Conservation (phyloP, 768 basidiomycete genomes). For the Leccinum uliginosum region DNA sequence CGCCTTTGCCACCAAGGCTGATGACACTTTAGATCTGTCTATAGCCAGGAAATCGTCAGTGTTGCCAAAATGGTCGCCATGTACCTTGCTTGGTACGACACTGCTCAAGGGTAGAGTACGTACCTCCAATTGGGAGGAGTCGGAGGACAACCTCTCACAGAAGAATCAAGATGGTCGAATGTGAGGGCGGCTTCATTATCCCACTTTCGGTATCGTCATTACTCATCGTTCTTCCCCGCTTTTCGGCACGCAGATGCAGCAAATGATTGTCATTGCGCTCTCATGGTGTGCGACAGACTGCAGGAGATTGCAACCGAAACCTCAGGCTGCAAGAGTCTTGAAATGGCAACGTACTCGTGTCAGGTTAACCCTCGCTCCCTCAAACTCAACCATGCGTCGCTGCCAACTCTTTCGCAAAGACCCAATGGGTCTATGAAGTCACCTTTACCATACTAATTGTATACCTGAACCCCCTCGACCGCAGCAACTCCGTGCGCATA, state of each 20-base stretch:
- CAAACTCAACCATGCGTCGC: background rate
- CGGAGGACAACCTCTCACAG: conserved; percentile 35
- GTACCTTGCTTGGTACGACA: conserved; percentile 35
- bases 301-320: conserved; percentile 28
- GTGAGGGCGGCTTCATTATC: conserved; percentile 16
- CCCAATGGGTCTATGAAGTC: background rate
- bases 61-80: conserved; percentile 40
- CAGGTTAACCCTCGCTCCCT: conserved; percentile 21
- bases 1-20: conserved; percentile 37
- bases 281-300: conserved; percentile 41
- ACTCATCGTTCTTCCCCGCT: background rate
- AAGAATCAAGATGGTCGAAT: conserved; percentile 40
- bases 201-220: background rate
- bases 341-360: conserved; percentile 20
- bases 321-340: conserved; percentile 16
- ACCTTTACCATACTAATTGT: conserved; percentile 18
- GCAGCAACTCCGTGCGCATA: conserved; percentile 43
- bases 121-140: conserved; percentile 45
- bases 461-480: conserved; percentile 29
- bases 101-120: conserved; percentile 46
- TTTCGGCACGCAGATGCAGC: conserved; percentile 39
- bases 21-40: conserved; percentile 31
- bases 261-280: conserved; percentile 46
- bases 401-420: background rate
- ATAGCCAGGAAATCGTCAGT: conserved; percentile 38